These are phyloP conservation scores for Daldinia vernicosa DNA, from an alignment of 495 filamentous ascomycete genomes.

Conservation along the genomic window DNA sequence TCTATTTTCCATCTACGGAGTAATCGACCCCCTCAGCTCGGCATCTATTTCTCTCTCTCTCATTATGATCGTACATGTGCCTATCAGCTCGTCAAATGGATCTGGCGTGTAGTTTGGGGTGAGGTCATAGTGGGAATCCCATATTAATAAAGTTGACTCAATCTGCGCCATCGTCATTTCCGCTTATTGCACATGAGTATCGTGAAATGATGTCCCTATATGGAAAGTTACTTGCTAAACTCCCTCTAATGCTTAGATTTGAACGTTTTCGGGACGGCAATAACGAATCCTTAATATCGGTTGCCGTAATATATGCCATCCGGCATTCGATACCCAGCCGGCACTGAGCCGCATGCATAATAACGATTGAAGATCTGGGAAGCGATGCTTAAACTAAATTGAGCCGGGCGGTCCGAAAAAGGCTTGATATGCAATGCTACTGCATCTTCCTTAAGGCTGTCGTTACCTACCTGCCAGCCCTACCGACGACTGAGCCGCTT, in stretches of 20 bases:
- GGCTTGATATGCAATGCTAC: conserved; percentile 17
- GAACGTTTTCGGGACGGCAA: conserved; percentile 16
- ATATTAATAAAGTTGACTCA: conserved; percentile 29
- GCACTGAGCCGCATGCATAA: conserved; percentile 23
- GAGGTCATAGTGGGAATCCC: conserved; percentile 23
- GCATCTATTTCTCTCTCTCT: neutral
- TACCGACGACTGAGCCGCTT: conserved; percentile 19
- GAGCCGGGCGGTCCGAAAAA: conserved; percentile 17
- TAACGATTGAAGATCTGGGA: conserved; percentile 27
- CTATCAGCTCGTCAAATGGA: conserved; percentile 9
- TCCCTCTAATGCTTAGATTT: conserved; percentile 8
- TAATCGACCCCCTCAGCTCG: neutral
- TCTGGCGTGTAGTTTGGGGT: conserved; percentile 8
- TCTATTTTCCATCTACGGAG: conserved; percentile 12
- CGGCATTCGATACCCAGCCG: neutral
- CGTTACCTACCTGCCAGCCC: conserved; percentile 11
- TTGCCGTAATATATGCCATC: conserved; percentile 1
- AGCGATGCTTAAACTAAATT: conserved; percentile 30
- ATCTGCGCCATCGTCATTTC: conserved; percentile 28
- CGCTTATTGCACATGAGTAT: conserved; percentile 10
- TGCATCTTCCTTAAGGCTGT: conserved; percentile 38
- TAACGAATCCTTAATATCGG: conserved; percentile 22
- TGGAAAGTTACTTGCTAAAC: conserved; percentile 22
- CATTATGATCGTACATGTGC: conserved; percentile 7
- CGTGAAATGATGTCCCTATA: conserved; percentile 22